Evolutionary conservation across 169 alveolate genomes (phyloP), one percentile per base, ranked within the genome.

Genomic region (Babesia ovis): DNA sequence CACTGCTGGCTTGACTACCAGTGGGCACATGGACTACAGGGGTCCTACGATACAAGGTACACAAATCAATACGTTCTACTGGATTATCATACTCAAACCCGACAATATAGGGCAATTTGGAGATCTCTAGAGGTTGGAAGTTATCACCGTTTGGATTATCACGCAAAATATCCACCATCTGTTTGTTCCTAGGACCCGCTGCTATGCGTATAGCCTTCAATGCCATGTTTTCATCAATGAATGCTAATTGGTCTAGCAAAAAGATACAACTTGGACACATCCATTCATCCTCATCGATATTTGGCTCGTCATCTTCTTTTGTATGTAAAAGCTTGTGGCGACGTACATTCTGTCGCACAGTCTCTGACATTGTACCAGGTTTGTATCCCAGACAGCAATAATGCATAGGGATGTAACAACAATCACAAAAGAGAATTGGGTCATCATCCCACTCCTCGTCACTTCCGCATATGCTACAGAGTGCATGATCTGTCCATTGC

Each of bases 371-470:
- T 12, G 85, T 83, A 9, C 77, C 87, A 25, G 87, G 83, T 27
- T 68, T 79, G 46, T 54, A 79, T 2, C 85, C 89, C n/a, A 81
- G 73, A 35, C 89, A 81, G 23, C 85, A 71, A 42, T 61, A 84
- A 57, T 89, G 93, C 93, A 89, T 89, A 39, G 93, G 93, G 0
- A 88, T 73, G 68, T 84, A 89, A 70, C 93, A 89, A 56, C 93
- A 89, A 48, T 89, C 93, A 46, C 93, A 89, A 56, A 89, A 89
- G 23, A 89, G 74, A 2, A 89, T 89, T 0, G 93, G 93, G 73
- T 89, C 88, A 68, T 89, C 93, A 41, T 89, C 93, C 93, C 93
- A 89, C 50, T 89, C 93, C 58, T 89, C 93, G 51, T 85, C 93
- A 16, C 77, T 67, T 29, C 89, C 85, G 57, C 93, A 89, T 43